Evolutionary conservation across 768 basidiomycete species (phyloP).

Genomic region (Tephrocybe sp.): DNA sequence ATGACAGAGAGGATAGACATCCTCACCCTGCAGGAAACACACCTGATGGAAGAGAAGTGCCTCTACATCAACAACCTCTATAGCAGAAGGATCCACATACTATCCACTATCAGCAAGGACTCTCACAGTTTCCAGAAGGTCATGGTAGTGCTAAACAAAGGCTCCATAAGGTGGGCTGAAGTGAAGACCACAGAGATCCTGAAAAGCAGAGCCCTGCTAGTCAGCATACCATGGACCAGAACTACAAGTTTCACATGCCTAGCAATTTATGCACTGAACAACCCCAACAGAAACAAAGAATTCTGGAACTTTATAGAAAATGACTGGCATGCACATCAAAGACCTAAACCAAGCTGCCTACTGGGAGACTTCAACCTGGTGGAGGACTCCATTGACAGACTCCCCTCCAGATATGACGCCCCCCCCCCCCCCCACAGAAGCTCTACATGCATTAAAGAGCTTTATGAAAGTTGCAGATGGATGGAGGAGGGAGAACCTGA

Average conservation of each 20-base stretch:
- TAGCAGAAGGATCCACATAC: constrained; percentile 17
- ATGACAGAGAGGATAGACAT: constrained; percentile 27
- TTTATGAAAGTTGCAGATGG: constrained; percentile 1
- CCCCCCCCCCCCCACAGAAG: background rate
- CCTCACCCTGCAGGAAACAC: constrained; percentile 30
- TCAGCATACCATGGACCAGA: background rate
- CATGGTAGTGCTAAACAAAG: constrained; percentile 34
- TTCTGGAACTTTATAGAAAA: constrained; percentile 29
- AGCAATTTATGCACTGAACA: constrained; percentile 37
- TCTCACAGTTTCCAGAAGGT: constrained; percentile 26
- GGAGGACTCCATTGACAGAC: constrained; percentile 34
- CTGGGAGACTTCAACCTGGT: constrained; percentile 42
- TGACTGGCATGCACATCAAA: constrained; percentile 6
- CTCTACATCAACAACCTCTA: constrained; percentile 6
- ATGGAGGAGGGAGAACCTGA: background rate
- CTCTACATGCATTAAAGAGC: background rate
- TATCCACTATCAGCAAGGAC: constrained; percentile 16
- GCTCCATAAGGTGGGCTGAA: constrained; percentile 18
- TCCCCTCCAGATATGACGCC: constrained; percentile 26
- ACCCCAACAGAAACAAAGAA: constrained; percentile 18
- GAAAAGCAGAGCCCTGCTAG: background rate
- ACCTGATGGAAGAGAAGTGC: constrained; percentile 21
- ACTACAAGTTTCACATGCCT: constrained; percentile 22
- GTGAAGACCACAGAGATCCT: background rate
- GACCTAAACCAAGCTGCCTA: constrained; percentile 29